These are phyloP conservation scores for Zhuliangozyma parablackwelliae DNA, from an alignment of 1,139 yeast genomes.

Conservation along the genomic window DNA sequence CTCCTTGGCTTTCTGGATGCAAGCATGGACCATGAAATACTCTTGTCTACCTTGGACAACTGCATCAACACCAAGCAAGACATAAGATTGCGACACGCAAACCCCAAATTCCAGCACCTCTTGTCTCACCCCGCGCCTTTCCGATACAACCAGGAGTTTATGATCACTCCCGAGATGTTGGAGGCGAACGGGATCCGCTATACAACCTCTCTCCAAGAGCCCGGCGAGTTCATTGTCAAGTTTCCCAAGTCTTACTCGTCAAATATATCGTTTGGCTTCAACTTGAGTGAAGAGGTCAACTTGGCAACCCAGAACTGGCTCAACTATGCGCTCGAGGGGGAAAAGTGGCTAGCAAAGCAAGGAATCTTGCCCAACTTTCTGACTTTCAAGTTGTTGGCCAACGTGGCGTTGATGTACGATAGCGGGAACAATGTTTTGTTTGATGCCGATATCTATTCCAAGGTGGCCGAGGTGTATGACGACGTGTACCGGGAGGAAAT, in stretches of 20 bases:
- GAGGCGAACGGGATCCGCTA: constrained; percentile 43
- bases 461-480: constrained; percentile 28
- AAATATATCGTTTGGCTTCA: constrained; percentile 50
- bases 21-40: constrained; percentile 23
- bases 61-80: constrained; percentile 23
- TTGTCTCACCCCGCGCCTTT: constrained; percentile 11
- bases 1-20: constrained; percentile 1
- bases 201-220: constrained; percentile 46
- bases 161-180: constrained; percentile 49
- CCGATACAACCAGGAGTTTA: constrained; percentile 32
- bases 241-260: constrained; percentile 54
- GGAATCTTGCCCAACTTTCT: constrained; percentile 49
- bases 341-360: constrained; percentile 51
- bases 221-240: constrained; percentile 57
- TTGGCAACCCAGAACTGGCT: constrained; percentile 63
- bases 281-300: constrained; percentile 50
- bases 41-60: constrained; percentile 27
- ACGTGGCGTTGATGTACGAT: constrained; percentile 43
- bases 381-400: constrained; percentile 41
- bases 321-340: constrained; percentile 42
- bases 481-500: constrained; percentile 36
- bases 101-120: constrained; percentile 21
- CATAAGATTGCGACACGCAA: constrained; percentile 21
- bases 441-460: constrained; percentile 23
- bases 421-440: constrained; percentile 24